Conservation (phyloP, 208 protist species). For the Zelonia costaricensis region DNA sequence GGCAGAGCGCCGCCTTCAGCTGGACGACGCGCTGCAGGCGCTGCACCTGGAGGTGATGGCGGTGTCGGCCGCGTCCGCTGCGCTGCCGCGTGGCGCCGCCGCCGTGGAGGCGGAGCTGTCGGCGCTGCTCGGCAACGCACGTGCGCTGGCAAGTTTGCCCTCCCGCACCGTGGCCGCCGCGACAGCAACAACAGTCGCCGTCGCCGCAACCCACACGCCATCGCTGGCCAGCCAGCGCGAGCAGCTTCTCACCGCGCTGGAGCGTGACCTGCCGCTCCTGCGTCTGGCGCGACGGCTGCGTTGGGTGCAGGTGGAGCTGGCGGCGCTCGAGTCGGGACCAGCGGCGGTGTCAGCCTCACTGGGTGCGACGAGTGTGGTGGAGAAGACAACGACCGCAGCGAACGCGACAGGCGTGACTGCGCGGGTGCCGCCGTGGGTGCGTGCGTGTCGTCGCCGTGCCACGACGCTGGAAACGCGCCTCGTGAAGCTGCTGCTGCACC, state of each 20-base stretch:
- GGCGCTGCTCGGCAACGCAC: neutral
- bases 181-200: no score
- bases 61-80: neutral
- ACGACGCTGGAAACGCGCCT: conserved; percentile 22
- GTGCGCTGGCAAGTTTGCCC: neutral
- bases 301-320: conserved; percentile 7
- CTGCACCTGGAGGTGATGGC: conserved; percentile 27
- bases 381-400: no score
- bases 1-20: conserved; percentile 1
- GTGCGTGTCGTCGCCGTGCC: conserved; percentile 9
- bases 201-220: no score
- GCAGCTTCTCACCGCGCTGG: neutral
- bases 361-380: neutral
- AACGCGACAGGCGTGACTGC: neutral
- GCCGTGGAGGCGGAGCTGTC: conserved; percentile 2
- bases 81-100: neutral
- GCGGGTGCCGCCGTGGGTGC: conserved; percentile 4
- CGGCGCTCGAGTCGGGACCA: neutral
- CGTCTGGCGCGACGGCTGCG: conserved; percentile 15
- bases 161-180: no score
- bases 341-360: neutral
- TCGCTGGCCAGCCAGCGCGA: neutral
- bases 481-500: conserved; percentile 18
- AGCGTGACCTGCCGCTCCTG: conserved; percentile 8
- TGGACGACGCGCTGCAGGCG: conserved; percentile 25